phyloP scores from a whole-genome alignment of 352 stramenopile genomes.

The Phytophthora rubi region DNA sequence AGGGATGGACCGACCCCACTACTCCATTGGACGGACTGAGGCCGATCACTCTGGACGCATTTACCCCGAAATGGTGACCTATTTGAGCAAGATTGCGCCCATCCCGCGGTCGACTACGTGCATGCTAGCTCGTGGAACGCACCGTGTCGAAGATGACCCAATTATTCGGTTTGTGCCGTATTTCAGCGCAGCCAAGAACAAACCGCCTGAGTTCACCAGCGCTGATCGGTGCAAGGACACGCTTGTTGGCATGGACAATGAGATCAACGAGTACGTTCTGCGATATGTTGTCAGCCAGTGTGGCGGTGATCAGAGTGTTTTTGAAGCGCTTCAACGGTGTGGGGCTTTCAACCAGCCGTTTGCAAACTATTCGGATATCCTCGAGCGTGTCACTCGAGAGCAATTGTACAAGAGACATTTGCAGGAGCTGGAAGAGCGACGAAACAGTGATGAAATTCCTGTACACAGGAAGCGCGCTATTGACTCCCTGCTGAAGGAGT shows the following conservation, averaged over 20 bases:
- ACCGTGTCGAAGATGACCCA: constrained; percentile 76
- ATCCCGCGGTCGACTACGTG: constrained; percentile 75
- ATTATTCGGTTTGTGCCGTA: constrained; percentile 83
- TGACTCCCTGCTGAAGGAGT: constrained; percentile 18
- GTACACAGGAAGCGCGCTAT: constrained; percentile 17
- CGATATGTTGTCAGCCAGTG: constrained; percentile 56
- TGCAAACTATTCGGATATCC: constrained; percentile 63
- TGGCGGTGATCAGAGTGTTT: constrained; percentile 45
- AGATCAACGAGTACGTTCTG: constrained; percentile 70
- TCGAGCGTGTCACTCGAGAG: constrained; percentile 37
- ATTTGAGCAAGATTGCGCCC: constrained; percentile 47
- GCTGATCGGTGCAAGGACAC: constrained; percentile 47
- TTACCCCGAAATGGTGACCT: constrained; percentile 45
- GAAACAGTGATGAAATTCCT: constrained; percentile 7
- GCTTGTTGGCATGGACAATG: constrained; percentile 63
- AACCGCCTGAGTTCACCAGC: constrained; percentile 41
- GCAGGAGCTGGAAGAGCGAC: constrained; percentile 25
- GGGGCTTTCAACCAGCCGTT: constrained; percentile 61
- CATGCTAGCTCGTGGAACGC: constrained; percentile 52
- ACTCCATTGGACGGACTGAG: constrained; percentile 57
- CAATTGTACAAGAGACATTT: constrained; percentile 29
- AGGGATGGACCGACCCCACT: constrained; percentile 35
- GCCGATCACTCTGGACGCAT: constrained; percentile 38
- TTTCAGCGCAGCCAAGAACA: constrained; percentile 43
- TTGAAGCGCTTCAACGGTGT: constrained; percentile 54